phyloP scores from a whole-genome alignment of 2,329 filamentous ascomycete species.

The Fusarium longipes region DNA sequence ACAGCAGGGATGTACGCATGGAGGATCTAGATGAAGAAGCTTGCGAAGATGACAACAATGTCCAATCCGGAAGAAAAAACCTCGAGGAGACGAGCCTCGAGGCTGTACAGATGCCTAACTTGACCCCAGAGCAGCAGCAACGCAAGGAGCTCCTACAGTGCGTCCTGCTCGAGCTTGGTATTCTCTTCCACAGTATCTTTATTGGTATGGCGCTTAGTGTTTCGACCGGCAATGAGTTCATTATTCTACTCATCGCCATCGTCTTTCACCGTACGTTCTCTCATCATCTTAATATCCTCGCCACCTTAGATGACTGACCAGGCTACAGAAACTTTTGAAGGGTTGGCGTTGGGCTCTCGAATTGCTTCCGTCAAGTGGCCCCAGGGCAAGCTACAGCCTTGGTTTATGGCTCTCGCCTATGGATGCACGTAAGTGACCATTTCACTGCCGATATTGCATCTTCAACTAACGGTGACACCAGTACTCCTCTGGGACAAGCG shows the following conservation, averaged over 20 bases:
- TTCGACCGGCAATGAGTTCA: constrained; percentile 78
- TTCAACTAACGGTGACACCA: constrained; percentile 48
- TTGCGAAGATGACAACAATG: constrained; percentile 29
- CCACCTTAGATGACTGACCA: constrained; percentile 6
- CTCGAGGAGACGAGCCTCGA: constrained; percentile 43
- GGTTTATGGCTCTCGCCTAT: constrained; percentile 68
- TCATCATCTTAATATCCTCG: fast-evolving
- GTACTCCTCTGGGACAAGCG: constrained; percentile 78
- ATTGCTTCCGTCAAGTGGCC: constrained; percentile 67
- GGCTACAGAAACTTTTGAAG: constrained; percentile 59
- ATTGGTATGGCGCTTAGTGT: constrained; percentile 88
- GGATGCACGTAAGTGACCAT: constrained; percentile 60
- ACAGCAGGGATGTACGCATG: constrained; percentile 36
- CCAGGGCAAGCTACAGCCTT: constrained; percentile 58
- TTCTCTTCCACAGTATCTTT: constrained; percentile 73
- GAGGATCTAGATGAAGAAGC: constrained; percentile 31
- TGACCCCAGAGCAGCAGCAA: constrained; percentile 64
- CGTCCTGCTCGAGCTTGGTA: constrained; percentile 81
- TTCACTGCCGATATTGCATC: neutral
- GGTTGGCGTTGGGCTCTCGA: constrained; percentile 72
- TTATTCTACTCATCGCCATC: constrained; percentile 83
- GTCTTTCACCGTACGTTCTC: constrained; percentile 71
- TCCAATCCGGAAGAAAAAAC: constrained; percentile 33
- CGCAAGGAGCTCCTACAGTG: constrained; percentile 79
- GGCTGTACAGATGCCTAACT: constrained; percentile 38